phyloP scores from a whole-genome alignment of 2,329 filamentous ascomycete species.

The Stemphylium lycopersici region DNA sequence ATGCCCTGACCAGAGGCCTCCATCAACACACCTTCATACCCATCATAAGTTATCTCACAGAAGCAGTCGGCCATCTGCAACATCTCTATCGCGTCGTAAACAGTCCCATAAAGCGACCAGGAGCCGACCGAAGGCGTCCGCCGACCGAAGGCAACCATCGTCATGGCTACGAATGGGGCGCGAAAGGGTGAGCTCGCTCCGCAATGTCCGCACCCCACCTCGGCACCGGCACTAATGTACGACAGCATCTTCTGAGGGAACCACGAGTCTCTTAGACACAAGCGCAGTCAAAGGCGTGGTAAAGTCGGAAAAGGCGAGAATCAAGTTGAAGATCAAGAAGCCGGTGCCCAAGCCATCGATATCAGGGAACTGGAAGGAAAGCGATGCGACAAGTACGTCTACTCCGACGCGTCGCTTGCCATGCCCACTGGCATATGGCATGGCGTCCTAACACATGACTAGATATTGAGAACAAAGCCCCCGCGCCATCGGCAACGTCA shows the following conservation, averaged over 20 bases:
- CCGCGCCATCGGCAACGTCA: constrained; percentile 31
- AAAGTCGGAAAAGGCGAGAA: constrained; percentile 50
- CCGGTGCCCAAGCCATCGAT: constrained; percentile 66
- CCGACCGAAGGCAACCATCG: constrained; percentile 37
- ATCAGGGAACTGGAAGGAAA: constrained; percentile 74
- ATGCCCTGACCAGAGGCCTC: constrained; percentile 13
- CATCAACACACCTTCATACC: constrained; percentile 14
- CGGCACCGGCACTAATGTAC: constrained; percentile 27
- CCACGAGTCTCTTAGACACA: constrained; percentile 33
- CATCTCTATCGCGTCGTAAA: not conserved
- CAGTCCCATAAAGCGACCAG: not conserved
- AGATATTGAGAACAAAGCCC: constrained; percentile 38
- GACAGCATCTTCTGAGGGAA: constrained; percentile 27
- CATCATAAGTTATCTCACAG: constrained; percentile 26
- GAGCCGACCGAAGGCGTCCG: constrained; percentile 37
- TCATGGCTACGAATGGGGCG: constrained; percentile 46
- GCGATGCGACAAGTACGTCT: constrained; percentile 64
- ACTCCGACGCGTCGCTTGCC: not conserved
- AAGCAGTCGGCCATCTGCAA: constrained; percentile 13
- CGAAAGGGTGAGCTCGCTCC: constrained; percentile 44
- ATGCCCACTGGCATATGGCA: not conserved
- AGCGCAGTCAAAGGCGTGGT: constrained; percentile 41
- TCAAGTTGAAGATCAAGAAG: constrained; percentile 62
- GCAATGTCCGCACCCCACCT: constrained; percentile 16
- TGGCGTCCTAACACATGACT: not conserved